Evolutionary conservation across 176 grass and related monocot species (phyloP).

Genomic region (Lolium rigidum): DNA sequence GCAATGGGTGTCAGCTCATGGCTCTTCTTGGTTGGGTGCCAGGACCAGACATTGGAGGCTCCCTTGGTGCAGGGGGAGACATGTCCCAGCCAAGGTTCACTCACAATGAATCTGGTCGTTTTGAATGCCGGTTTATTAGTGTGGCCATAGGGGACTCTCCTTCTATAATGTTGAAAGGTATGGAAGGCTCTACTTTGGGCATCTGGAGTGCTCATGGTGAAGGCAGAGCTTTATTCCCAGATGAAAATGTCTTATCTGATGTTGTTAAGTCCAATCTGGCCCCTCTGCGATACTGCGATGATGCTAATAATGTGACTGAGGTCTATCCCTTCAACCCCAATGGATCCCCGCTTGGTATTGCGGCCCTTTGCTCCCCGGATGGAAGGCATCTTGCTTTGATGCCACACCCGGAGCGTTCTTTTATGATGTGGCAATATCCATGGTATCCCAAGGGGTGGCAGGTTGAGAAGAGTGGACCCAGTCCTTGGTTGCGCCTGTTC

Average conservation of each 20-base stretch:
- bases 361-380: conserved; percentile 83
- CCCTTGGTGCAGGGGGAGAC: conserved; percentile 65
- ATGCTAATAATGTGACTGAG: conserved; percentile 69
- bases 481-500: conserved; percentile 90
- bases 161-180: conserved; percentile 92
- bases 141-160: conserved; percentile 72
- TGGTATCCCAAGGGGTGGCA: conserved; percentile 94
- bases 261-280: conserved; percentile 69
- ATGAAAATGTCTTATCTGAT: conserved; percentile 58
- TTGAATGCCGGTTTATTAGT: conserved; percentile 82
- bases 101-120: conserved; percentile 90
- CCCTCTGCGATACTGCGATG: conserved; percentile 79
- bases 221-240: conserved; percentile 85
- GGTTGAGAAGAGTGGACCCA: conserved; percentile 74
- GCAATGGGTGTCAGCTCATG: conserved; percentile 96
- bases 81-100: conserved; percentile 91
- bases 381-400: conserved; percentile 95
- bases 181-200: conserved; percentile 83
- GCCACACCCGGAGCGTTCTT: conserved; percentile 94
- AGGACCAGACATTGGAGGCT: conserved; percentile 60
- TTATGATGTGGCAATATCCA: conserved; percentile 99
- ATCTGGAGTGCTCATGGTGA: conserved; percentile 90
- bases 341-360: conserved; percentile 87
- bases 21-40: conserved; percentile 98
- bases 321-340: conserved; percentile 96